These are phyloP conservation scores for Lachancea quebecensis DNA, from an alignment of 805 yeast genomes.

Conservation along the genomic window DNA sequence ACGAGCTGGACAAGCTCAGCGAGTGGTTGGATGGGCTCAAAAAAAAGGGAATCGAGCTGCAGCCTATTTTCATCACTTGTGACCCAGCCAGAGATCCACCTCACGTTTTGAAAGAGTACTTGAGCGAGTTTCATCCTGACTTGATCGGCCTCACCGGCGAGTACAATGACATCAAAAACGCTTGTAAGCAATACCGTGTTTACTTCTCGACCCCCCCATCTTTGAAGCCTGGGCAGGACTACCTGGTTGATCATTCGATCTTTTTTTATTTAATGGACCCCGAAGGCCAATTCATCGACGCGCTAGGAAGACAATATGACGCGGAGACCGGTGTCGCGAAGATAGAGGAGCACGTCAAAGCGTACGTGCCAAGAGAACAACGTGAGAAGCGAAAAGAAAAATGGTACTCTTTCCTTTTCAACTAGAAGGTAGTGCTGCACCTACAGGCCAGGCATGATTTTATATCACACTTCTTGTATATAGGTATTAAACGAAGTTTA, in stretches of 20 bases:
- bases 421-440: conserved; percentile 4
- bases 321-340: conserved; percentile 71
- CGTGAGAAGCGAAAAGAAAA: conserved; percentile 58
- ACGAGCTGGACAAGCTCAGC: conserved; percentile 89
- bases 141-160: conserved; percentile 89
- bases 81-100: conserved; percentile 96
- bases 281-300: conserved; percentile 94
- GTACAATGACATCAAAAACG: conserved; percentile 73
- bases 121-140: conserved; percentile 82
- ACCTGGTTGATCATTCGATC: conserved; percentile 93
- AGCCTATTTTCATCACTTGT: conserved; percentile 90
- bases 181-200: conserved; percentile 87
- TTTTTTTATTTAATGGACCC: conserved; percentile 97
- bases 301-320: conserved; percentile 84
- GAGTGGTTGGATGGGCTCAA: conserved; percentile 55
- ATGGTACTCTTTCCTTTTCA: conserved; percentile 41
- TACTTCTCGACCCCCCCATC: conserved; percentile 96
- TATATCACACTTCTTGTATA: conserved; percentile 4
- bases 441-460: neutral
- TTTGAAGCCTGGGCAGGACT: conserved; percentile 92
- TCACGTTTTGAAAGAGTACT: conserved; percentile 71
- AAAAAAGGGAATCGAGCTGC: conserved; percentile 51
- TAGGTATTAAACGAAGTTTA: neutral
- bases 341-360: conserved; percentile 66
- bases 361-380: conserved; percentile 65